Evolutionary conservation across 2,329 filamentous ascomycete species (phyloP).

Genomic region (Xylaria multiplex): DNA sequence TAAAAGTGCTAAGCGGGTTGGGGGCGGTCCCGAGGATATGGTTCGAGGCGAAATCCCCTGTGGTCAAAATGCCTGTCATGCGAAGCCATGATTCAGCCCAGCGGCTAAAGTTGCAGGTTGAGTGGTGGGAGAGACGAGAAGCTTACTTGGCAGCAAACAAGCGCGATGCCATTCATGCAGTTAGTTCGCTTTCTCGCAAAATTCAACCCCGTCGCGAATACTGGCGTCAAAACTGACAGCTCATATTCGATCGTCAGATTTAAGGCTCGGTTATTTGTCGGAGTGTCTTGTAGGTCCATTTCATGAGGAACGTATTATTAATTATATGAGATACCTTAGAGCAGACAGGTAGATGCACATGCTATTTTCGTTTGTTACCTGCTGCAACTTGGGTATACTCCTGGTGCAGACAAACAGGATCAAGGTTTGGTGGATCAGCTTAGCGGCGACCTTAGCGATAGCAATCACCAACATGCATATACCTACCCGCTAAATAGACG

Average conservation of each 20-base stretch:
- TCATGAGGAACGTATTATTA: too few relatives aligned
- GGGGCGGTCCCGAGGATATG: constrained; percentile 30
- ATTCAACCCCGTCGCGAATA: constrained; percentile 3
- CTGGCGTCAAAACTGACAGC: background rate
- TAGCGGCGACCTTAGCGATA: background rate
- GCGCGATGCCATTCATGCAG: background rate
- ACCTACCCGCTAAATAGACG: background rate
- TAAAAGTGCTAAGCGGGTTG: background rate
- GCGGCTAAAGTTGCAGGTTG: constrained; percentile 25
- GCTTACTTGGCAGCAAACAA: constrained; percentile 10
- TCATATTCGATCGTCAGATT: too few relatives aligned
- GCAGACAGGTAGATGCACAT: too few relatives aligned
- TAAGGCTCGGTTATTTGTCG: too few relatives aligned
- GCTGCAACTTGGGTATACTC: background rate
- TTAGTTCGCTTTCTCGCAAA: background rate
- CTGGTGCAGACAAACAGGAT: background rate
- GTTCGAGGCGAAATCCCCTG: constrained; percentile 25
- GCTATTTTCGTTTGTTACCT: too few relatives aligned
- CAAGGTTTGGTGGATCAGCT: background rate
- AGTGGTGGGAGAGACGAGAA: constrained; percentile 19
- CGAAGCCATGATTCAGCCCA: constrained; percentile 3
- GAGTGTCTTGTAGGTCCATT: too few relatives aligned
- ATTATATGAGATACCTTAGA: too few relatives aligned
- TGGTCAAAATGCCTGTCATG: constrained; percentile 25
- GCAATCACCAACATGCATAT: constrained; percentile 5